Evolutionary conservation across 2,329 filamentous ascomycete species (phyloP).

Genomic region (Atkinsonella hypoxylon): DNA sequence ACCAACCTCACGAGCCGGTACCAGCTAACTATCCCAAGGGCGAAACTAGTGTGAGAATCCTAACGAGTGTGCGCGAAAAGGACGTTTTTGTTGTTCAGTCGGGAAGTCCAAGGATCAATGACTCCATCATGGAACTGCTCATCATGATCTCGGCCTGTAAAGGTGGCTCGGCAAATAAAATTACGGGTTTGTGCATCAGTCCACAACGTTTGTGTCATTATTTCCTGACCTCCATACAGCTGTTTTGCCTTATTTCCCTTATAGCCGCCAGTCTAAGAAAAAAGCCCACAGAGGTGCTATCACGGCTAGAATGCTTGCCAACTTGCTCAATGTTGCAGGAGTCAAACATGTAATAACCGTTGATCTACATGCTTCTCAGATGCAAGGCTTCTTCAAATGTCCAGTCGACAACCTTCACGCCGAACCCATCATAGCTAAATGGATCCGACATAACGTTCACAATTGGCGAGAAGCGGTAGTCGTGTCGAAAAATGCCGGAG

Average conservation of each 20-base stretch:
- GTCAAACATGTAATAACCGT: slow-evolving; percentile 97
- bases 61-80: slow-evolving; percentile 80
- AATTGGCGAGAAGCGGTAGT: slow-evolving; percentile 89
- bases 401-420: slow-evolving; percentile 96
- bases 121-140: slow-evolving; percentile 97
- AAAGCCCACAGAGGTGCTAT: slow-evolving; percentile 95
- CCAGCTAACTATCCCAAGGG: slow-evolving; percentile 31
- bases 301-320: slow-evolving; percentile 92
- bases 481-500: slow-evolving; percentile 95
- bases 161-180: slow-evolving; percentile 89
- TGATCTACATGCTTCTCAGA: slow-evolving; percentile 93
- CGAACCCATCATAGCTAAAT: slow-evolving; percentile 87
- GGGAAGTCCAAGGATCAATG: slow-evolving; percentile 90
- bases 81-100: slow-evolving; percentile 99
- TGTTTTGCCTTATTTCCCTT: slow-evolving; percentile 93
- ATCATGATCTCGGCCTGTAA: slow-evolving; percentile 99
- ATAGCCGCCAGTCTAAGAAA: slow-evolving; percentile 98
- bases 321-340: slow-evolving; percentile 83
- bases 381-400: slow-evolving; percentile 98
- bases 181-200: slow-evolving; percentile 59
- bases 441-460: slow-evolving; percentile 81
- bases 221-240: slow-evolving; percentile 35
- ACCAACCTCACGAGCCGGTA: slow-evolving; percentile 6
- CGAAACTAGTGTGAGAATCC: slow-evolving; percentile 57
- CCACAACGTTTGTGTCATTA: not conserved